Percentiles rank a stretch among this genome's conserved stretches.
These are phyloP conservation scores for Rubia balearica DNA, from an alignment of 305 asterid genomes.

Conservation along the genomic window DNA sequence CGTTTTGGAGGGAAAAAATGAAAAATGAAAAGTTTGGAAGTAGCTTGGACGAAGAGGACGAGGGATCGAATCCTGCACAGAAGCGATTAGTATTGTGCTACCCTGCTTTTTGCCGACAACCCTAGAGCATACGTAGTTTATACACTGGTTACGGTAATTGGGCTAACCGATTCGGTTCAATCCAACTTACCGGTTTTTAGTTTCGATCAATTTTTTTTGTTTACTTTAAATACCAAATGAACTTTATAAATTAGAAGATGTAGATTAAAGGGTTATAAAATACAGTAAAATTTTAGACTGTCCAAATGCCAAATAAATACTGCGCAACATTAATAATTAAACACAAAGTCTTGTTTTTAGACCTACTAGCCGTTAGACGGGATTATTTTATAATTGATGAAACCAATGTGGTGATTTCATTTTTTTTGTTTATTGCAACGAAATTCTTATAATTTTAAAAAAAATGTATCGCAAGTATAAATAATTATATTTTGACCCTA, in stretches of 20 bases:
- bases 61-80: conserved; percentile 1
- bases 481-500: no score
- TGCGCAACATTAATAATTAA: not conserved
- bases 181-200: not conserved
- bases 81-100: not conserved
- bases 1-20: conserved; percentile 13
- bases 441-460: no score
- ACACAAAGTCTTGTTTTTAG: no score
- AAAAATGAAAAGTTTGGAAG: not conserved
- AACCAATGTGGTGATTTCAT: no score
- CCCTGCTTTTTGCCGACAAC: not conserved
- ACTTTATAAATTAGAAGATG: not conserved
- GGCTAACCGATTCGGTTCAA: not conserved
- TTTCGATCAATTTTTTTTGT: not conserved
- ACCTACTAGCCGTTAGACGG: no score
- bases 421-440: no score
- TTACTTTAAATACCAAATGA: no score
- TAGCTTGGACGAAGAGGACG: not conserved
- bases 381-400: no score
- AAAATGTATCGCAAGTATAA: no score
- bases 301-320: no score
- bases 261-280: no score
- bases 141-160: not conserved
- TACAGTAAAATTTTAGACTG: no score
- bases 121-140: not conserved